Conservation (phyloP, 768 basidiomycete species). For the Calocera cornea region DNA sequence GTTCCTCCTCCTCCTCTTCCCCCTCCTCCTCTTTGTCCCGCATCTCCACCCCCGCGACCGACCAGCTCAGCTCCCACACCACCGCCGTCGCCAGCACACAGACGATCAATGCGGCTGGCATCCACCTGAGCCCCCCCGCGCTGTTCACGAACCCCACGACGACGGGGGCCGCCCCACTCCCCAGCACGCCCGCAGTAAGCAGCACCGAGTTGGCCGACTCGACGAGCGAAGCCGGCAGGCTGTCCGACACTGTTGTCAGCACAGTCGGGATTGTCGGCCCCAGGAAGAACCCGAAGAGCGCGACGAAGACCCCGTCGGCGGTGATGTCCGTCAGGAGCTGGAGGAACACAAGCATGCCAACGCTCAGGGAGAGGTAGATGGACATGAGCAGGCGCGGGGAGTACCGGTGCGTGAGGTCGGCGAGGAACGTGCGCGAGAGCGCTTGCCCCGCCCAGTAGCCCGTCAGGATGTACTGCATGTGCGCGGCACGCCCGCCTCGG, state of each 20-base stretch:
- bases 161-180: not conserved
- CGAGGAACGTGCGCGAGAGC: not conserved
- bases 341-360: not conserved
- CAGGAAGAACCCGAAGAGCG: slow-evolving; percentile 1
- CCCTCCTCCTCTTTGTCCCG: not conserved
- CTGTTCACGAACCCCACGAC: not conserved
- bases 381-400: not conserved
- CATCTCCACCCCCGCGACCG: not conserved
- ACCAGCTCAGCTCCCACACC: not conserved
- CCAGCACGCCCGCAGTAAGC: not conserved
- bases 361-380: not conserved
- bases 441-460: slow-evolving; percentile 4
- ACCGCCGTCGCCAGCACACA: not conserved
- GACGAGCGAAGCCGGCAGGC: not conserved
- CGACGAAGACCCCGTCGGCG: not conserved
- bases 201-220: not conserved
- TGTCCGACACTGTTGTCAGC: not conserved
- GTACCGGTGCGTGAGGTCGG: not conserved
- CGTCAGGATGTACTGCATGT: not conserved
- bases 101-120: not conserved
- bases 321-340: not conserved
- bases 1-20: not conserved
- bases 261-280: not conserved
- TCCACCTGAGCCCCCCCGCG: not conserved
- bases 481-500: not conserved